Percentiles rank a stretch among this genome's conserved stretches.
Evolutionary conservation across 495 filamentous ascomycete genomes (phyloP).

Genomic region (Hypoxylon fuscum): DNA sequence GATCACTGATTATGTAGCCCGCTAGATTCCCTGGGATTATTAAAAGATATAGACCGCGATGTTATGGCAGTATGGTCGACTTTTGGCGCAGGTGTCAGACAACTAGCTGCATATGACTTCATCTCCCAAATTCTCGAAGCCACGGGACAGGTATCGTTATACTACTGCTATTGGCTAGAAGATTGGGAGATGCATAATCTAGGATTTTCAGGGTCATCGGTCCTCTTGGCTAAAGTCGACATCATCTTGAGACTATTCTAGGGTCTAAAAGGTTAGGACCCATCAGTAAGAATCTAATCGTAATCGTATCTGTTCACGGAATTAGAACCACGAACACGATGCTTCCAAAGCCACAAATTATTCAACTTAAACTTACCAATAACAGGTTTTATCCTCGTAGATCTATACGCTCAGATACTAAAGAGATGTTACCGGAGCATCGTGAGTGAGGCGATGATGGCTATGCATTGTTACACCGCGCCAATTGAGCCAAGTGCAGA

Average conservation of each 20-base stretch:
- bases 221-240: too few relatives aligned
- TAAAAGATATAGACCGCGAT: neutral
- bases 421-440: slow-evolving; percentile 23
- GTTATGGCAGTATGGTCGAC: neutral
- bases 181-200: neutral
- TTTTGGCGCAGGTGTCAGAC: slow-evolving; percentile 8
- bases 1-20: neutral
- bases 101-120: slow-evolving; percentile 14
- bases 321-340: too few relatives aligned
- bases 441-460: slow-evolving; percentile 22
- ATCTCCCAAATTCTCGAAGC: slow-evolving; percentile 1
- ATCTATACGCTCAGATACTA: slow-evolving; percentile 2
- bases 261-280: too few relatives aligned
- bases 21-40: neutral
- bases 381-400: neutral
- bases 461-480: slow-evolving; percentile 30
- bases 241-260: too few relatives aligned
- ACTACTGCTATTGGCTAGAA: neutral
- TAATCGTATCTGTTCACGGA: too few relatives aligned
- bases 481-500: slow-evolving; percentile 17
- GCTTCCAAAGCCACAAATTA: neutral
- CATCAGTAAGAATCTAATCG: too few relatives aligned
- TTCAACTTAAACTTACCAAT: slow-evolving; percentile 2
- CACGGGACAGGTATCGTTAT: slow-evolving; percentile 3
- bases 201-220: neutral